These are phyloP conservation scores for Plantago lanceolata DNA, from an alignment of 305 asterid genomes.

Conservation along the genomic window DNA sequence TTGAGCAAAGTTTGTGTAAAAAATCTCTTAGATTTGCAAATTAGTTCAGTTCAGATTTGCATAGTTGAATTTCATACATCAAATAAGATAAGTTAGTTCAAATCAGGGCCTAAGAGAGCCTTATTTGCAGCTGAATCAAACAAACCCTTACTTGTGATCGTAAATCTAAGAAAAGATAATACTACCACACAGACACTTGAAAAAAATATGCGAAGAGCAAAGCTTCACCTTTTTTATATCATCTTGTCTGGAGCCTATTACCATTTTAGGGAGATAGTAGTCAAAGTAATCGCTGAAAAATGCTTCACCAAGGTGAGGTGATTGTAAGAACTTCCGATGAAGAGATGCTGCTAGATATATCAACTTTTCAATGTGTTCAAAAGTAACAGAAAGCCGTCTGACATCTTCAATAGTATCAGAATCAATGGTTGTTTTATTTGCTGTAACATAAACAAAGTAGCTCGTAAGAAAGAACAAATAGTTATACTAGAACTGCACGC, in stretches of 20 bases:
- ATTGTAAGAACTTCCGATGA: constrained; percentile 64
- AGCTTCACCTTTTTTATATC: constrained; percentile 47
- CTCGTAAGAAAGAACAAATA: neutral
- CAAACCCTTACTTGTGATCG: neutral
- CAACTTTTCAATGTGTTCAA: constrained; percentile 74
- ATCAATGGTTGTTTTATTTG: constrained; percentile 35
- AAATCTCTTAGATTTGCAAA: too few species aligned
- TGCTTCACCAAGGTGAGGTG: constrained; percentile 65
- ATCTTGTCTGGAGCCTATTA: constrained; percentile 42
- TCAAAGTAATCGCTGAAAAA: constrained; percentile 64
- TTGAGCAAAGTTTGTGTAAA: too few species aligned
- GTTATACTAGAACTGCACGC: constrained; percentile 8
- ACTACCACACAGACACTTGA: neutral
- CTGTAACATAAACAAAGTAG: constrained; percentile 31
- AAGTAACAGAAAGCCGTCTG: constrained; percentile 54
- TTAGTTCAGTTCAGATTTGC: too few species aligned
- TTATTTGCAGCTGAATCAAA: too few species aligned
- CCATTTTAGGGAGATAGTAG: constrained; percentile 65
- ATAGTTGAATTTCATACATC: too few species aligned
- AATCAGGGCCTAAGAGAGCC: too few species aligned
- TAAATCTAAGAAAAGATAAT: neutral
- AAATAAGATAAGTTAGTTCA: too few species aligned
- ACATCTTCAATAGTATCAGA: constrained; percentile 61
- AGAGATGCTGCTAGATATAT: constrained; percentile 68
- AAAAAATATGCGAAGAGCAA: constrained; percentile 3